A percentile compares a stretch with the other conserved stretches of the same genome.
These are phyloP conservation scores for Pleoardoris graminearum DNA, from an alignment of 2,329 filamentous ascomycete species.

Conservation along the genomic window DNA sequence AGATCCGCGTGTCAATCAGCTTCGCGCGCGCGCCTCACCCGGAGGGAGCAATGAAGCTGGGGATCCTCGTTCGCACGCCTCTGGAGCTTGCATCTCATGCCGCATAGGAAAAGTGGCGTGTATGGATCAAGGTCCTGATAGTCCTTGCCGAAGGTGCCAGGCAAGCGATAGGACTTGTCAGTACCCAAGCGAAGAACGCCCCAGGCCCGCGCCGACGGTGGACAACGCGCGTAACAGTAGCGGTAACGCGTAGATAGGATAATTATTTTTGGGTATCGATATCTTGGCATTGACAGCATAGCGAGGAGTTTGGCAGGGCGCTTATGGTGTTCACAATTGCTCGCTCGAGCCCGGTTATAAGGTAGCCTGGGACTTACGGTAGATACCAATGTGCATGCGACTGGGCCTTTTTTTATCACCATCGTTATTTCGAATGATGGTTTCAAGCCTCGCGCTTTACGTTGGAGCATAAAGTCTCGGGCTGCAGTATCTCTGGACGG, in stretches of 20 bases:
- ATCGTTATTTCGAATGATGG: no score
- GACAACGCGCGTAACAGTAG: slow-evolving; percentile 37
- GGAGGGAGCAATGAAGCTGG: background rate
- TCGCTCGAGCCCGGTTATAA: no score
- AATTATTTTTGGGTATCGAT: background rate
- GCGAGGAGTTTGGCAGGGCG: slow-evolving; percentile 39
- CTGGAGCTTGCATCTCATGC: background rate
- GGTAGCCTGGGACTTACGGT: no score
- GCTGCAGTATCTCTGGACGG: no score
- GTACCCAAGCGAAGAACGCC: slow-evolving; percentile 8
- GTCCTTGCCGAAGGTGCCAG: background rate
- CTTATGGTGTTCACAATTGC: slow-evolving; percentile 27
- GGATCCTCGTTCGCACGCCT: background rate
- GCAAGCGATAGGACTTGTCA: background rate
- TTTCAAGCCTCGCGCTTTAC: no score
- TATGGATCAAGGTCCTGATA: no score
- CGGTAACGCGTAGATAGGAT: slow-evolving; percentile 17
- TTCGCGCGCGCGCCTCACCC: background rate
- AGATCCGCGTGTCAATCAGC: slow-evolving; percentile 10
- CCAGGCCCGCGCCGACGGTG: slow-evolving; percentile 34
- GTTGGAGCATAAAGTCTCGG: no score
- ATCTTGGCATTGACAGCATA: slow-evolving; percentile 35
- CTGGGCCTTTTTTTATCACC: no score
- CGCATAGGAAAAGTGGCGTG: background rate
- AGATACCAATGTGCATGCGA: no score